Evolutionary conservation across 305 asterid genomes (phyloP).

Genomic region (Plantago coronopus): DNA sequence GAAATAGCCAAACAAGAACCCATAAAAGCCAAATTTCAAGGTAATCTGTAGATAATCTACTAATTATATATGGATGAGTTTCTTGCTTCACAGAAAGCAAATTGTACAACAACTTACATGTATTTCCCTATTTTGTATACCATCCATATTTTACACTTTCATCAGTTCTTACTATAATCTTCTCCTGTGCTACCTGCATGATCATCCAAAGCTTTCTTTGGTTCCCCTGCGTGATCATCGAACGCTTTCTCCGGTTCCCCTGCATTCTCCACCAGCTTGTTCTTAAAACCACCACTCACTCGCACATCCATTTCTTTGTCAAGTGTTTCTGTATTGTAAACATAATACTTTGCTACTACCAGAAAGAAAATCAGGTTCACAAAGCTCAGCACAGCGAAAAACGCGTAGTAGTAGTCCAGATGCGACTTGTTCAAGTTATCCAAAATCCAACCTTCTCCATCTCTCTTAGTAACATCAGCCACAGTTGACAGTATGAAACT

Average conservation of each 20-base stretch:
- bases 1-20: too few species aligned
- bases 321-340: slow-evolving; percentile 39
- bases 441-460: slow-evolving; percentile 60
- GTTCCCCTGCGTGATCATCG: neutral
- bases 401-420: slow-evolving; percentile 59
- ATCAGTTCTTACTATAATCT: neutral
- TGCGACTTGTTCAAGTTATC: slow-evolving; percentile 54
- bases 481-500: slow-evolving; percentile 52
- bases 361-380: slow-evolving; percentile 50
- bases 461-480: slow-evolving; percentile 43
- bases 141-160: neutral
- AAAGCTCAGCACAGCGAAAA: slow-evolving; percentile 39
- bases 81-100: too few species aligned
- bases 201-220: slow-evolving; percentile 1
- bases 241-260: neutral
- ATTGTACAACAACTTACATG: too few species aligned
- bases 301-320: slow-evolving; percentile 18
- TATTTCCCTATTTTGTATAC: neutral
- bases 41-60: neutral
- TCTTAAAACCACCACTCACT: slow-evolving; percentile 2
- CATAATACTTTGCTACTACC: slow-evolving; percentile 44
- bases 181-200: neutral
- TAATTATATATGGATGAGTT: neutral
- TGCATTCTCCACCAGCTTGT: neutral
- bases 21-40: neutral